Base-by-base conservation (phyloP, 1,139 yeast genomes). In the Taphrina pruni region DNA sequence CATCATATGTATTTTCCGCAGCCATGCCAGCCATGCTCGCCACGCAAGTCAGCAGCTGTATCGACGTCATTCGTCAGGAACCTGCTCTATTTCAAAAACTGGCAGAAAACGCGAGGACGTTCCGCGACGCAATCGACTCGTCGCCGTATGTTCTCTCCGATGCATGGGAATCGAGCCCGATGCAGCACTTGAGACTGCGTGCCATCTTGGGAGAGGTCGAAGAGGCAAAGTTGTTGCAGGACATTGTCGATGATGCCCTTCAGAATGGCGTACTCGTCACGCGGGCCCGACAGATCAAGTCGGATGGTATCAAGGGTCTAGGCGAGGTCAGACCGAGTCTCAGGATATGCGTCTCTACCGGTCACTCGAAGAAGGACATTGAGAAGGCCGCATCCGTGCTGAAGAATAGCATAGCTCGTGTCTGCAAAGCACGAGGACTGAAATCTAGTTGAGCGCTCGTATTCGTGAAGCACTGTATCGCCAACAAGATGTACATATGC, bases 11-110 rank as follows among this genome's bases (percentile, higher is more conserved):
- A 71, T 94, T 91, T 77, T 89, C 96, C 76, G 99, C 99, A 9
- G 86, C 97, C 1, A 85, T 94, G 77, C 98, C 99, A 14, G 96
- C 98, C 20, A 93, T 89, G 78, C 85, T 92, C 62, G 97, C 97
- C 0, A 85, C 83, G 70, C 88, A 87, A n/a, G 86, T 88, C 0
- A 84, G 90, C 1, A 84, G 84, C 67, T 87, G 88, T 1, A 81
- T 92, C 62, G 78, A 81, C 11, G 74, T 82, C 43, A 79, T 87
- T 73, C 62, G 65, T 72, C 60, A 52, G 41, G 60, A 69, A 26
- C 61, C 72, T 66, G 60, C 72, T 46, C 51, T 43, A 58, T 54
- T 83, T 26, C 68, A 73, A 7, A 71, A 73, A 7, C 76, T 86
- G 70, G 81, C 79, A 17, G 70, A 72, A 4, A 81, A 84, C 71